Evolutionary conservation across 1,139 yeast genomes (phyloP).

Genomic region (Magnusiomyces fungicola): DNA sequence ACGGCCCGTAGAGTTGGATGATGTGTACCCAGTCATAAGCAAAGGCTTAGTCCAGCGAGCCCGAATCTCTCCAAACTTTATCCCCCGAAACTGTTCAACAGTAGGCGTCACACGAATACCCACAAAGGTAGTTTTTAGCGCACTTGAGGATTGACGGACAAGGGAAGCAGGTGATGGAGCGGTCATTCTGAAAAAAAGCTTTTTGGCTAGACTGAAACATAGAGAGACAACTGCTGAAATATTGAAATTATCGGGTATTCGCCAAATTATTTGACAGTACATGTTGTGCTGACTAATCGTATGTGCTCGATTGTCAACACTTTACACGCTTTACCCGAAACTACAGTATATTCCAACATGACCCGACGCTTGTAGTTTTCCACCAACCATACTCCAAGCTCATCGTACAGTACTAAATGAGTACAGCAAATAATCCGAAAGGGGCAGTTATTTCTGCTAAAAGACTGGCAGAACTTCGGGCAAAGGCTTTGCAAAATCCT

Average conservation of each 20-base stretch:
- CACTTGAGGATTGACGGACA: neutral
- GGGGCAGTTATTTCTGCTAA: neutral
- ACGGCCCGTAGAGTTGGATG: neutral
- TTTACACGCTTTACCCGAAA: too few relatives aligned
- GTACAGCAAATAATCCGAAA: neutral
- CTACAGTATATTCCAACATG: too few relatives aligned
- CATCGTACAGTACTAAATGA: neutral
- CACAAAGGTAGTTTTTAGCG: constrained; percentile 8
- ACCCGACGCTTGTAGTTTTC: too few relatives aligned
- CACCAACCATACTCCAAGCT: too few relatives aligned
- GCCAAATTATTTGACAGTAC: too few relatives aligned
- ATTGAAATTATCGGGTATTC: too few relatives aligned
- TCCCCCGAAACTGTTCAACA: constrained; percentile 14
- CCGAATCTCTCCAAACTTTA: constrained; percentile 10
- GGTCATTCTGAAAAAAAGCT: neutral
- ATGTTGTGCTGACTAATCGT: too few relatives aligned
- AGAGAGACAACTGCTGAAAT: too few relatives aligned
- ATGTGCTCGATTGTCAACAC: too few relatives aligned
- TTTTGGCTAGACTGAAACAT: too few relatives aligned
- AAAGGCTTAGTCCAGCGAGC: constrained; percentile 13
- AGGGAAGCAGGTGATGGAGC: neutral
- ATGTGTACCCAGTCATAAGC: neutral
- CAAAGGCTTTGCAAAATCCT: neutral
- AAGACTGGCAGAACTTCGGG: neutral
- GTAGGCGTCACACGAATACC: constrained; percentile 3